Evolutionary conservation across 805 yeast species (phyloP).

Genomic region (Zygosaccharomyces kombuchaensis): DNA sequence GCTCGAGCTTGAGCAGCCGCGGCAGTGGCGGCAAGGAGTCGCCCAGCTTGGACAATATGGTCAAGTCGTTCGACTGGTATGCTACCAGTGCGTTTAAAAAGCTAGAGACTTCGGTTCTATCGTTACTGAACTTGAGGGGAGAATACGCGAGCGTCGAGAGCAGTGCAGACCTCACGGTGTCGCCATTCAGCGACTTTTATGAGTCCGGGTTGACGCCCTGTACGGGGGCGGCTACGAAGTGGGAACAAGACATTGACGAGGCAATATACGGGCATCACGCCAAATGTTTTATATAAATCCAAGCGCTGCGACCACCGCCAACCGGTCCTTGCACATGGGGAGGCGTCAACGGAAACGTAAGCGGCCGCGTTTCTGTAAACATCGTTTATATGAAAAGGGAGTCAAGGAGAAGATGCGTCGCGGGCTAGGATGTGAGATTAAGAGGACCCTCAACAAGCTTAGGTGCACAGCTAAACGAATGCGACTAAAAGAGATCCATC

Average conservation of each 20-base stretch:
- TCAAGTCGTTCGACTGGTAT: slow-evolving; percentile 3
- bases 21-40: neutral
- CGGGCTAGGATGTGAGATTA: too few species aligned
- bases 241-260: slow-evolving; percentile 2
- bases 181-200: neutral
- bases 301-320: too few species aligned
- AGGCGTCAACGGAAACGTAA: too few species aligned
- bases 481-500: too few species aligned
- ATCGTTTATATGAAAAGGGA: too few species aligned
- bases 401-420: too few species aligned
- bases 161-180: neutral
- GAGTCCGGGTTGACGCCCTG: neutral
- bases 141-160: neutral
- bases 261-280: slow-evolving; percentile 14
- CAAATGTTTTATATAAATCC: slow-evolving; percentile 11
- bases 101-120: slow-evolving; percentile 9
- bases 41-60: neutral
- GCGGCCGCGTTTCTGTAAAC: too few species aligned
- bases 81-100: slow-evolving; percentile 9
- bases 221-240: slow-evolving; percentile 1
- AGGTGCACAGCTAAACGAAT: too few species aligned
- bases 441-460: too few species aligned
- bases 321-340: too few species aligned
- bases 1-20: neutral
- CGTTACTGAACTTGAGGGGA: slow-evolving; percentile 6